These are phyloP conservation scores for Brassica balearica DNA, from an alignment of 441 rosid species.

Conservation along the genomic window DNA sequence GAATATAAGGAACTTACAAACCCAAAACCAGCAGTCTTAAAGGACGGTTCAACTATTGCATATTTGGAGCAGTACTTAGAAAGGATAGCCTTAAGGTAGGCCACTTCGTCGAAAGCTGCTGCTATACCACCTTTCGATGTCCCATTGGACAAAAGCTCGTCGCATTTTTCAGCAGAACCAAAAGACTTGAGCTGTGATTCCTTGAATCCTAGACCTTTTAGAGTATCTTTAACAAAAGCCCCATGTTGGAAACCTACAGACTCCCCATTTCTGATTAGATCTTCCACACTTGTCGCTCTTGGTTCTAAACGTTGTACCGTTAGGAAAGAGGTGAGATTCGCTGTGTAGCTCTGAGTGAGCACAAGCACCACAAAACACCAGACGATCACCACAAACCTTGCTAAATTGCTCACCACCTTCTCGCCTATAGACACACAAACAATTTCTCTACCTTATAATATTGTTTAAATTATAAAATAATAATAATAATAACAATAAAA, in stretches of 20 bases:
- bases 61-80: conserved; percentile 49
- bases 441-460: background rate
- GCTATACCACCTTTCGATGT: conserved; percentile 30
- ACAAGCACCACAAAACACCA: conserved; percentile 62
- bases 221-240: conserved; percentile 47
- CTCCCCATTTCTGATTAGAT: conserved; percentile 42
- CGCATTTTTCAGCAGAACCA: conserved; percentile 35
- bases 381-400: conserved; percentile 54
- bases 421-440: conserved; percentile 48
- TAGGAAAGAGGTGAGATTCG: conserved; percentile 57
- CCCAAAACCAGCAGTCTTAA: conserved; percentile 27
- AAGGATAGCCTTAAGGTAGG: conserved; percentile 51
- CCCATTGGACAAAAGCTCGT: conserved; percentile 44
- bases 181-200: conserved; percentile 27
- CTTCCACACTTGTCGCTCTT: conserved; percentile 16
- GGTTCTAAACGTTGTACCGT: conserved; percentile 55
- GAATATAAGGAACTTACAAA: background rate
- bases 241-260: conserved; percentile 50
- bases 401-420: conserved; percentile 53
- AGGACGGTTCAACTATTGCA: conserved; percentile 52
- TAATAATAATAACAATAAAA: no score
- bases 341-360: conserved; percentile 62
- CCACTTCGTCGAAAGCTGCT: conserved; percentile 54
- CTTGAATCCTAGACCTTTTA: conserved; percentile 23
- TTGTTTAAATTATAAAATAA: no score